Conservation (phyloP, 768 basidiomycete genomes). For the Termitomyces bulborhizus region DNA sequence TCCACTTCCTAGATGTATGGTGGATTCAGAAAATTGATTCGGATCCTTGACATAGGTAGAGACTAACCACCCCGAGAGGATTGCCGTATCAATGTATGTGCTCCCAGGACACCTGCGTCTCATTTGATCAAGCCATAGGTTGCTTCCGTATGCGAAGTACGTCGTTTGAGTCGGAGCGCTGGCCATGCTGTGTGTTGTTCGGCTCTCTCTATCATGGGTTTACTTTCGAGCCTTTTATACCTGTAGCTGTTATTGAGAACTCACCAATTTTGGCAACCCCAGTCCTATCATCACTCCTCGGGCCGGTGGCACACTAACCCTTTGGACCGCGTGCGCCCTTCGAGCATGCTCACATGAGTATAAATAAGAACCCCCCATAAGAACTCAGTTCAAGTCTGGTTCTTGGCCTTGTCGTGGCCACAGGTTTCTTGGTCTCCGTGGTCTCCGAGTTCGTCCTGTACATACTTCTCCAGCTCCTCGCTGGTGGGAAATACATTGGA, state of each 20-base stretch:
- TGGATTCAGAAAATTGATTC: not conserved
- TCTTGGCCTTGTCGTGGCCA: no score
- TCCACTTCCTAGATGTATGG: slow-evolving; percentile 36
- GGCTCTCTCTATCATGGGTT: not conserved
- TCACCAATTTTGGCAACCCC: no score
- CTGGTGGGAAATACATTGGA: slow-evolving; percentile 59
- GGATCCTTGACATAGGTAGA: not conserved
- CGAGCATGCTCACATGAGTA: no score
- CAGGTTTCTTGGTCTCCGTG: no score
- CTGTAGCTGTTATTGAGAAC: no score
- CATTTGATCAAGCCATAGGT: slow-evolving; percentile 47
- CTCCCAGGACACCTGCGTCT: slow-evolving; percentile 37
- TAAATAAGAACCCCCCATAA: no score
- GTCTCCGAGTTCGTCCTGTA: not conserved
- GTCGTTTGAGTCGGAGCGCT: slow-evolving; percentile 7
- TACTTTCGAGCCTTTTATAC: no score
- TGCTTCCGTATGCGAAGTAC: slow-evolving; percentile 48
- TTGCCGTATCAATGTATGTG: slow-evolving; percentile 32
- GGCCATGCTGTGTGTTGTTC: not conserved
- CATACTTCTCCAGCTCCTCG: not conserved
- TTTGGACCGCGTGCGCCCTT: no score
- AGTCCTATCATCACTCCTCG: no score
- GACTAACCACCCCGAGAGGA: slow-evolving; percentile 34
- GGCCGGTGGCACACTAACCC: no score
- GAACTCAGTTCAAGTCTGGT: no score